These are phyloP conservation scores for Coelastrella sp. DNA, from an alignment of 139 green algal species.

Conservation along the genomic window DNA sequence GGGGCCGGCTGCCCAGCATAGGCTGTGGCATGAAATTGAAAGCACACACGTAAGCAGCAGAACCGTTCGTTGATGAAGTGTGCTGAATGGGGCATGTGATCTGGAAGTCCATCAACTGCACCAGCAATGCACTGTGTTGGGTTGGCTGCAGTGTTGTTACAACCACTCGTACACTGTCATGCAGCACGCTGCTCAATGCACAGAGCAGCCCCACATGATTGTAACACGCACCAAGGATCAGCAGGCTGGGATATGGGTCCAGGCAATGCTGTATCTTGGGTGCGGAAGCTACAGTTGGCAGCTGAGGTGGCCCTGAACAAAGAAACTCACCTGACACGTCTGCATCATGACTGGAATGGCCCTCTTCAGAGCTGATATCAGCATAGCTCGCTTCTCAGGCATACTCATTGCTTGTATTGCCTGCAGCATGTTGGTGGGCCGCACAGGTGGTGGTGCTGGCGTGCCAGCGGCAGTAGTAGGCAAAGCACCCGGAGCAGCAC, in stretches of 20 bases:
- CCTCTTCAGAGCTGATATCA: slow-evolving; percentile 19
- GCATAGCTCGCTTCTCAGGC: slow-evolving; percentile 32
- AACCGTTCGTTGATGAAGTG: too few species aligned
- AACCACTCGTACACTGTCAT: too few species aligned
- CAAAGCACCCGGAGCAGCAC: slow-evolving; percentile 25
- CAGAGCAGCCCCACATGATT: too few species aligned
- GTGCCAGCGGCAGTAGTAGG: slow-evolving; percentile 11
- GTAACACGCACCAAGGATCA: too few species aligned
- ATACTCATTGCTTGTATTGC: slow-evolving; percentile 12
- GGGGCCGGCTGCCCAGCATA: neutral
- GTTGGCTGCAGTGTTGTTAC: too few species aligned
- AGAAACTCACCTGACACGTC: neutral
- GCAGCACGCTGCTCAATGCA: too few species aligned
- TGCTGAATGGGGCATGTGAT: neutral
- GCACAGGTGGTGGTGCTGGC: slow-evolving; percentile 18
- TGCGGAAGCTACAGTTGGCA: neutral
- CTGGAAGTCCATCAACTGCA: neutral
- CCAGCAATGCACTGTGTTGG: too few species aligned
- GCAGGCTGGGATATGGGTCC: too few species aligned
- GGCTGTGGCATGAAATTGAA: neutral
- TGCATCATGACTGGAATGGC: slow-evolving; percentile 40
- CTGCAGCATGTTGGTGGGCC: slow-evolving; percentile 31
- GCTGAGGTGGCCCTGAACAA: too few species aligned
- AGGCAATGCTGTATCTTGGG: too few species aligned
- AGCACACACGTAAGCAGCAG: too few species aligned